A percentile compares a stretch with the other conserved stretches of the same genome.
Evolutionary conservation across 148 eudicot species (phyloP).

Genomic region (Vaccinium vitisidaea): DNA sequence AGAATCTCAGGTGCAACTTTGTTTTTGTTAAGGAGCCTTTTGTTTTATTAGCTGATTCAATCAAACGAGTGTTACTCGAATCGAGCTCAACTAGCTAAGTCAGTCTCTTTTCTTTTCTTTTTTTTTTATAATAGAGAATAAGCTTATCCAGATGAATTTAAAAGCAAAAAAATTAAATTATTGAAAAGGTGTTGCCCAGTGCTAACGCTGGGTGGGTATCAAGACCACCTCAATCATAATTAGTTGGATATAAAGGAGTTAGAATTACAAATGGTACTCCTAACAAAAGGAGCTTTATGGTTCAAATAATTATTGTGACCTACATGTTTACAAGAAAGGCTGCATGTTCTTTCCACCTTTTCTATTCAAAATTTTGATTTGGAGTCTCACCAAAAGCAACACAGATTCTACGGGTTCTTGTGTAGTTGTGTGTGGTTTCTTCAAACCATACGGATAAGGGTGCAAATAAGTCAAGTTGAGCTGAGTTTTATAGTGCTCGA

Average conservation of each 20-base stretch:
- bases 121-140: neutral
- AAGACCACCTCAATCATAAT: constrained; percentile 1
- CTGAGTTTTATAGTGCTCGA: no score
- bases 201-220: neutral
- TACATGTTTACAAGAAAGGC: constrained; percentile 6
- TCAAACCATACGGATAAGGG: neutral
- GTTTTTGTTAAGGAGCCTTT: neutral
- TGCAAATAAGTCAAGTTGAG: no score
- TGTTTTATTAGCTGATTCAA: neutral
- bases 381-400: neutral
- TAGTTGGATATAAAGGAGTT: neutral
- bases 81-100: neutral
- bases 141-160: neutral
- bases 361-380: neutral
- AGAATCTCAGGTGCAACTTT: neutral
- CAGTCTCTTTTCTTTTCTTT: neutral
- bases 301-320: constrained; percentile 3
- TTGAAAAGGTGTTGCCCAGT: neutral
- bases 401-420: neutral
- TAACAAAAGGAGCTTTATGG: neutral
- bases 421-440: neutral
- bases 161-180: neutral
- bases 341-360: neutral
- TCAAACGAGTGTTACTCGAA: neutral
- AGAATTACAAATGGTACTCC: neutral